A percentile compares a stretch with the other conserved stretches of the same genome.
Evolutionary conservation across 2,329 filamentous ascomycete species (phyloP).

Genomic region (Botryosphaeria dothidea): DNA sequence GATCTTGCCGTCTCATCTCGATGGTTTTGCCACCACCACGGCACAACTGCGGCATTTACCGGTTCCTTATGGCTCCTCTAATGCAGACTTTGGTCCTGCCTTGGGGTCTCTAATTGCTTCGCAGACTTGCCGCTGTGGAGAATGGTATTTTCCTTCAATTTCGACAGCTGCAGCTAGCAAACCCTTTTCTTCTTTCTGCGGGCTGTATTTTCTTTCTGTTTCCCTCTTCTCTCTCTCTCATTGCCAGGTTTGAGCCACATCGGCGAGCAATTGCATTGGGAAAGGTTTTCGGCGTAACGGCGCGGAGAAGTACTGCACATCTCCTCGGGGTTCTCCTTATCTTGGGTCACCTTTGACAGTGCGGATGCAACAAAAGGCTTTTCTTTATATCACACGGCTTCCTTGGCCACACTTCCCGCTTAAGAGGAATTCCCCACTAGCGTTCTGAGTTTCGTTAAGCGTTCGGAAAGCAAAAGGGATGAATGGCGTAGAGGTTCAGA

Average conservation of each 20-base stretch:
- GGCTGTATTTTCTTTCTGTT: not conserved
- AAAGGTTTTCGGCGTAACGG: slow-evolving; percentile 2
- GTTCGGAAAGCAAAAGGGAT: not conserved
- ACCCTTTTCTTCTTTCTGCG: not conserved
- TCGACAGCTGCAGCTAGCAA: not conserved
- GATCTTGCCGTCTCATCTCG: slow-evolving; percentile 23
- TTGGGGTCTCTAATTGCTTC: not conserved
- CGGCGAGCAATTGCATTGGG: slow-evolving; percentile 1
- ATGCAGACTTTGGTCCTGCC: not conserved
- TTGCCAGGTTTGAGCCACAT: not conserved
- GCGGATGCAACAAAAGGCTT: not conserved
- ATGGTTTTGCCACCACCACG: not conserved
- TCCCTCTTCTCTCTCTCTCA: not conserved
- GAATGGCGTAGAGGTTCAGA: not conserved
- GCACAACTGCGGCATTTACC: not conserved
- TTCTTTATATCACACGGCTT: not conserved
- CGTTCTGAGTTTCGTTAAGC: not conserved
- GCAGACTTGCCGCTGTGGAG: not conserved
- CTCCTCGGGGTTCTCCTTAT: not conserved
- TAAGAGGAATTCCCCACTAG: not conserved
- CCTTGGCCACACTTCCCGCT: not conserved
- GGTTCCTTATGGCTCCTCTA: not conserved
- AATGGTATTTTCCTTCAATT: not conserved
- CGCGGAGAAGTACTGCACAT: not conserved
- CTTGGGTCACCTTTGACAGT: not conserved